A percentile compares a stretch with the other conserved stretches of the same genome.
Conservation (phyloP, 306 rosid genomes). For the Vachellia pachyceras region DNA sequence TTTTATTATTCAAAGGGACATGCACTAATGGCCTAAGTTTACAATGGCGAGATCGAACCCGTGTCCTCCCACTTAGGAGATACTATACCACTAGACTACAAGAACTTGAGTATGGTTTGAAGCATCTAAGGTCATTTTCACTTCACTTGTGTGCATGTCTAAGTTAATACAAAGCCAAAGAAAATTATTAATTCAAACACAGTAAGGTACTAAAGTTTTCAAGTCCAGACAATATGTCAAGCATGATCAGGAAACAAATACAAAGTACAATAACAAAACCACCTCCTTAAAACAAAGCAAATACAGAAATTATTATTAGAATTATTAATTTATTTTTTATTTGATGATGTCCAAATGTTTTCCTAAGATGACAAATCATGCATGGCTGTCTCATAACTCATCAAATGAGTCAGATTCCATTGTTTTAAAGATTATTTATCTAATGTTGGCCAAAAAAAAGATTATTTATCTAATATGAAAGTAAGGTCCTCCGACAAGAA, state of each 20-base stretch:
- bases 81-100: too few species aligned
- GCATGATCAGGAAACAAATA: not conserved
- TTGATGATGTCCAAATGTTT: constrained; percentile 12
- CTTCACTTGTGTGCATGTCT: not conserved
- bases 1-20: too few species aligned
- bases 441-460: too few species aligned
- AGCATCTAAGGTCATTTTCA: not conserved
- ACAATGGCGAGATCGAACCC: too few species aligned
- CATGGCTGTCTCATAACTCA: constrained; percentile 45
- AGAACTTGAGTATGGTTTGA: too few species aligned
- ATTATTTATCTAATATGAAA: constrained; percentile 38
- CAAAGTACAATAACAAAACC: not conserved
- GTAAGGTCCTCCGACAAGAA: constrained; percentile 48
- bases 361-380: constrained; percentile 22
- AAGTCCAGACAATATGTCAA: constrained; percentile 24
- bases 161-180: not conserved
- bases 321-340: not conserved
- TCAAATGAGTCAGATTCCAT: constrained; percentile 48
- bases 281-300: constrained; percentile 19
- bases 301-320: not conserved
- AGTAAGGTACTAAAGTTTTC: not conserved
- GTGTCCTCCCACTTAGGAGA: too few species aligned
- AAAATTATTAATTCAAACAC: not conserved
- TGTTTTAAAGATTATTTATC: constrained; percentile 42
- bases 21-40: too few species aligned